phyloP scores from a whole-genome alignment of 768 basidiomycete species.

The Tulasnella sp. region DNA sequence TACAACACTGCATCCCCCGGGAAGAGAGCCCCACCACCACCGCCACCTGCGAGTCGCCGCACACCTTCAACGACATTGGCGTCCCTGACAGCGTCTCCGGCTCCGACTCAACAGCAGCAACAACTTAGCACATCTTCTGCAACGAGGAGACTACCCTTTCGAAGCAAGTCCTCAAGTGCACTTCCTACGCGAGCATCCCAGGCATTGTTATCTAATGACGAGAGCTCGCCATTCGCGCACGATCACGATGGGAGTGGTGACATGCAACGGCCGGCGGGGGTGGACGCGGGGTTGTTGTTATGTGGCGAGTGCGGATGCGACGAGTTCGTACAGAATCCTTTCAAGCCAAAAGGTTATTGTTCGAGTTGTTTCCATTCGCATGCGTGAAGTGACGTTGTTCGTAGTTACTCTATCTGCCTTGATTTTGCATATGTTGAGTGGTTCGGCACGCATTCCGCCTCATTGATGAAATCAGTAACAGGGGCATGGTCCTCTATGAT shows the following conservation, averaged over 20 bases:
- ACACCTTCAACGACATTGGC: slow-evolving; percentile 31
- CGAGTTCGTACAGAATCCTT: slow-evolving; percentile 55
- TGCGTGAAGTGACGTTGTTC: too few species aligned
- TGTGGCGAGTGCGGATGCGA: slow-evolving; percentile 33
- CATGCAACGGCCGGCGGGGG: slow-evolving; percentile 52
- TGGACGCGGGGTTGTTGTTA: slow-evolving; percentile 1
- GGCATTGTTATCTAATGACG: slow-evolving; percentile 22
- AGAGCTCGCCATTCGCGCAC: slow-evolving; percentile 28
- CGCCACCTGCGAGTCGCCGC: slow-evolving; percentile 47
- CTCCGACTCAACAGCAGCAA: slow-evolving; percentile 20
- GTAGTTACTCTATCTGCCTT: too few species aligned
- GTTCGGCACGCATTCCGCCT: too few species aligned
- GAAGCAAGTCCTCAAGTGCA: slow-evolving; percentile 18
- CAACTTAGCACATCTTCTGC: slow-evolving; percentile 20
- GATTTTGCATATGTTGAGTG: too few species aligned
- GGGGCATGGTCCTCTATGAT: too few species aligned
- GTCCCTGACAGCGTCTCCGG: slow-evolving; percentile 39
- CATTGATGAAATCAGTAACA: too few species aligned
- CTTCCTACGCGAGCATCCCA: slow-evolving; percentile 20
- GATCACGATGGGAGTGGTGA: slow-evolving; percentile 27
- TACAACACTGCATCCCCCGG: slow-evolving; percentile 11
- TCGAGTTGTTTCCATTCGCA: slow-evolving; percentile 48
- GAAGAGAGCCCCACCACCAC: slow-evolving; percentile 53
- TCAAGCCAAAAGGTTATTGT: slow-evolving; percentile 55
- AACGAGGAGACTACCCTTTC: not conserved